These are phyloP conservation scores for Penicillium cataractarum DNA, from an alignment of 495 filamentous ascomycete species.

Conservation along the genomic window DNA sequence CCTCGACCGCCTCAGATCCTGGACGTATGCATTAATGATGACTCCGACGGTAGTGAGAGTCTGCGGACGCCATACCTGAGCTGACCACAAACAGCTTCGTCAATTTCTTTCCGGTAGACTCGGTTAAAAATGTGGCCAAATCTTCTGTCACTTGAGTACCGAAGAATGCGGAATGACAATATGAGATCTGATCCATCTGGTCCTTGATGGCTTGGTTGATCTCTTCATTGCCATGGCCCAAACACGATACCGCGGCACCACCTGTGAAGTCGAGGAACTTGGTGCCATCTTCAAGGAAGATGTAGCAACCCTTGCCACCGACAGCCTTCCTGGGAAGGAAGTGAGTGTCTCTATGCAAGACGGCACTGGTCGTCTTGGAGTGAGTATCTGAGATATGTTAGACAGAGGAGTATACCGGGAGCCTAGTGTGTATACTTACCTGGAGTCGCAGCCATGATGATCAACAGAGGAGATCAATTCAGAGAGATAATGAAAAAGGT, in stretches of 20 bases:
- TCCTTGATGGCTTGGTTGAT: conserved; percentile 49
- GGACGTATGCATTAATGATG: neutral
- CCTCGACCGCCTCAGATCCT: conserved; percentile 76
- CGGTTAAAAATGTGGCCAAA: conserved; percentile 45
- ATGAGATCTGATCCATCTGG: conserved; percentile 55
- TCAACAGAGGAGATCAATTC: neutral
- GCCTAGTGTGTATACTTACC: too few species aligned
- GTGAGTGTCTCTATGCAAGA: conserved; percentile 48
- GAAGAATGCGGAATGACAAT: conserved; percentile 58
- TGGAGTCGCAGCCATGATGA: neutral
- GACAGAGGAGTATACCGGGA: neutral
- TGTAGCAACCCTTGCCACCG: conserved; percentile 48
- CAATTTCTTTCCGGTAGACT: conserved; percentile 50
- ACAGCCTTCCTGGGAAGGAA: conserved; percentile 45
- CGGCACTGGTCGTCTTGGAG: conserved; percentile 31
- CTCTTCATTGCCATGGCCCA: conserved; percentile 52
- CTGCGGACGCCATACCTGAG: conserved; percentile 55
- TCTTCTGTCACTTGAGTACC: conserved; percentile 50
- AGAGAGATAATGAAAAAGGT: neutral
- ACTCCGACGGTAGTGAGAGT: neutral
- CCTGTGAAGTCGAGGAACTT: conserved; percentile 65
- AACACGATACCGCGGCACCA: conserved; percentile 54
- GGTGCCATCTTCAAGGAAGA: conserved; percentile 60
- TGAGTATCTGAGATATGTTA: conserved; percentile 2
- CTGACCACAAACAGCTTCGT: conserved; percentile 52